A percentile compares a stretch with the other conserved stretches of the same genome.
These are phyloP conservation scores for Planoprotostelium fungivorum DNA, from an alignment of 78 protist genomes.

Conservation along the genomic window DNA sequence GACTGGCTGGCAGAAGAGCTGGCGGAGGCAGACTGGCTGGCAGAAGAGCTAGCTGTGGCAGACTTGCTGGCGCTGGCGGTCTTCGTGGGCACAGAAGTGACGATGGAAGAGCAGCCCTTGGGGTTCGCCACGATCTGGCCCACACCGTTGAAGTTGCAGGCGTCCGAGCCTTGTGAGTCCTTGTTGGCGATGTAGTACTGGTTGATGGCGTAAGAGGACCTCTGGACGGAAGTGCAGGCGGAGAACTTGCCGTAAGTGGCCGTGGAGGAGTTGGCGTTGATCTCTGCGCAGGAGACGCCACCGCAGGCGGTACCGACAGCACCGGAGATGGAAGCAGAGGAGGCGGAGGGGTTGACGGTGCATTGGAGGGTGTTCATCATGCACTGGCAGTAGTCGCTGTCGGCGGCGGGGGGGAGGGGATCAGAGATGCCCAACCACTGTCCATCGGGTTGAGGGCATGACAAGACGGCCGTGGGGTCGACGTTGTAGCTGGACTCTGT, in stretches of 20 bases:
- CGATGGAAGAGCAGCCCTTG: not conserved
- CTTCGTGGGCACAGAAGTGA: not conserved
- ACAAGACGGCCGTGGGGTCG: not conserved
- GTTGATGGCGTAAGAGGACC: not conserved
- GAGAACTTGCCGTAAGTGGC: not conserved
- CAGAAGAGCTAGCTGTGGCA: too few relatives aligned
- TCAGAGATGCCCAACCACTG: not conserved
- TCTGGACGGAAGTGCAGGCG: not conserved
- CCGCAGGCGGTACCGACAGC: not conserved
- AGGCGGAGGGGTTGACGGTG: not conserved
- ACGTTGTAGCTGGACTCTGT: not conserved
- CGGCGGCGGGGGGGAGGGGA: not conserved
- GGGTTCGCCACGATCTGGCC: not conserved
- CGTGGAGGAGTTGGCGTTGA: not conserved
- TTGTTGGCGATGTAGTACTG: not conserved
- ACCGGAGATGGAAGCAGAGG: not conserved
- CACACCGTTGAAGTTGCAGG: not conserved
- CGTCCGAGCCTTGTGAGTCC: not conserved
- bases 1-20: not conserved
- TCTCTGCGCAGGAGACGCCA: not conserved
- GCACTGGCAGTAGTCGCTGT: not conserved
- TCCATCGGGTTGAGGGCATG: not conserved
- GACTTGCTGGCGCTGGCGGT: not conserved
- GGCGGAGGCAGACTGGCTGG: too few relatives aligned
- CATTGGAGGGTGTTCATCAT: not conserved